Conservation (phyloP, 202 grass and related monocot species). For the Setaria italica region DNA sequence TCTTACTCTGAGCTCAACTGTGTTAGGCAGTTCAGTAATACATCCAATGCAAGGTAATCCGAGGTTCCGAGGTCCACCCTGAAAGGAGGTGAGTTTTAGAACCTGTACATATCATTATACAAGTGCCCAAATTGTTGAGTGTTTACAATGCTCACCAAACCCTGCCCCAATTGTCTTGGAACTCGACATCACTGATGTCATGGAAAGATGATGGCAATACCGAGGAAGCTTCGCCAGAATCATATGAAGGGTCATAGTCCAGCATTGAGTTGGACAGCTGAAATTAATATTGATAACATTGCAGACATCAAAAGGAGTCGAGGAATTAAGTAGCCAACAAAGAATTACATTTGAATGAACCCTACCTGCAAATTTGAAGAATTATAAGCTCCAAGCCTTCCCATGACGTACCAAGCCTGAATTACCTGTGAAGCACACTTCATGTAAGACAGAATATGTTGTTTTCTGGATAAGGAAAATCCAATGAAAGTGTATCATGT, state of each 20-base stretch:
- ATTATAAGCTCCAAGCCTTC: constrained; percentile 88
- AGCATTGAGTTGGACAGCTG: constrained; percentile 74
- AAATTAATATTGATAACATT: constrained; percentile 29
- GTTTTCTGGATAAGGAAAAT: constrained; percentile 37
- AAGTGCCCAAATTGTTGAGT: constrained; percentile 3
- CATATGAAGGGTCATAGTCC: constrained; percentile 79
- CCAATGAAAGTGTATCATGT: constrained; percentile 28
- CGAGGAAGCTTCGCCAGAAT: constrained; percentile 77
- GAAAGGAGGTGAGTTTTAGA: constrained; percentile 30
- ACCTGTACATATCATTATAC: constrained; percentile 6
- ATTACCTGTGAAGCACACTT: constrained; percentile 60
- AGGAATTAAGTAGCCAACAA: background rate
- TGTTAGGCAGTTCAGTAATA: constrained; percentile 90
- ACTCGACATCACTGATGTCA: constrained; percentile 87
- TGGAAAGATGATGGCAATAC: constrained; percentile 96
- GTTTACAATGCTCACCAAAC: constrained; percentile 66
- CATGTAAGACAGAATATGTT: constrained; percentile 22
- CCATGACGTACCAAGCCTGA: constrained; percentile 98
- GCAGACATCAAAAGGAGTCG: background rate
- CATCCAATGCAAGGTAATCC: constrained; percentile 89
- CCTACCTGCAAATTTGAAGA: constrained; percentile 95
- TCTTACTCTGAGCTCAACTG: constrained; percentile 88
- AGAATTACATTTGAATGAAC: constrained; percentile 28
- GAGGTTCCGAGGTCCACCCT: constrained; percentile 96
- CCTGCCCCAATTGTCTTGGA: constrained; percentile 90